These are phyloP conservation scores for Ilyonectria mors-panacis DNA, from an alignment of 2,329 filamentous ascomycete species.

Conservation along the genomic window DNA sequence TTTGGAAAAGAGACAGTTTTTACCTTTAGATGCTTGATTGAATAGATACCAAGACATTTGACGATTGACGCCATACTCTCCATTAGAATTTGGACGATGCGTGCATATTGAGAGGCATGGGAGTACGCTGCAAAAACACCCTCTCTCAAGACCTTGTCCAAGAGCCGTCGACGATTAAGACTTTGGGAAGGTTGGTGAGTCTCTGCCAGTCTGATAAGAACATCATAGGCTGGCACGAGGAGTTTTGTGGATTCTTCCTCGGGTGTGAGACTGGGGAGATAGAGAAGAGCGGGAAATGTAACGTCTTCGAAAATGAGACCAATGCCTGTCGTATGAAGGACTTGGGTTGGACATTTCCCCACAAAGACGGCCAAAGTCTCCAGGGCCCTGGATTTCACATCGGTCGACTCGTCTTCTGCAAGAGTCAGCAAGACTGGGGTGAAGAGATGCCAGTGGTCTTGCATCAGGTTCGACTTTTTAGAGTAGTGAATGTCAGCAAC, in stretches of 20 bases:
- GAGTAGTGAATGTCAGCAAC: slow-evolving; percentile 14
- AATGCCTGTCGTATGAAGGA: slow-evolving; percentile 76
- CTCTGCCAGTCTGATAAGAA: slow-evolving; percentile 71
- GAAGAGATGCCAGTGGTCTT: slow-evolving; percentile 76
- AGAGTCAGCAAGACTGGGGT: slow-evolving; percentile 80
- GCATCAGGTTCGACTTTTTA: slow-evolving; percentile 61
- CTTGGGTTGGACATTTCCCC: slow-evolving; percentile 62
- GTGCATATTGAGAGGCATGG: slow-evolving; percentile 71
- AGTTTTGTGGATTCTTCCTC: slow-evolving; percentile 78
- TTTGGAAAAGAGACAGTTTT: slow-evolving; percentile 24
- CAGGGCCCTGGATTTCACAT: slow-evolving; percentile 70
- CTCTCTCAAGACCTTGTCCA: slow-evolving; percentile 70
- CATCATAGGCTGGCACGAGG: slow-evolving; percentile 75
- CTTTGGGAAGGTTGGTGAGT: slow-evolving; percentile 45
- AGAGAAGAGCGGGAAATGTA: slow-evolving; percentile 80
- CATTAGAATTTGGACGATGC: slow-evolving; percentile 71
- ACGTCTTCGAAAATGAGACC: slow-evolving; percentile 78
- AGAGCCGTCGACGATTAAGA: slow-evolving; percentile 53
- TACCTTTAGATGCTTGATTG: slow-evolving; percentile 78
- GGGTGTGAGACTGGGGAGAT: slow-evolving; percentile 83
- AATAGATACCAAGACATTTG: slow-evolving; percentile 70
- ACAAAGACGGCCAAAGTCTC: slow-evolving; percentile 69
- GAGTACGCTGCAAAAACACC: slow-evolving; percentile 69
- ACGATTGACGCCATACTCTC: slow-evolving; percentile 65
- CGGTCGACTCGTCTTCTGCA: slow-evolving; percentile 72